A percentile compares a stretch with the other conserved stretches of the same genome.
phyloP scores from a whole-genome alignment of 306 rosid genomes.

The Trifolium pratense region DNA sequence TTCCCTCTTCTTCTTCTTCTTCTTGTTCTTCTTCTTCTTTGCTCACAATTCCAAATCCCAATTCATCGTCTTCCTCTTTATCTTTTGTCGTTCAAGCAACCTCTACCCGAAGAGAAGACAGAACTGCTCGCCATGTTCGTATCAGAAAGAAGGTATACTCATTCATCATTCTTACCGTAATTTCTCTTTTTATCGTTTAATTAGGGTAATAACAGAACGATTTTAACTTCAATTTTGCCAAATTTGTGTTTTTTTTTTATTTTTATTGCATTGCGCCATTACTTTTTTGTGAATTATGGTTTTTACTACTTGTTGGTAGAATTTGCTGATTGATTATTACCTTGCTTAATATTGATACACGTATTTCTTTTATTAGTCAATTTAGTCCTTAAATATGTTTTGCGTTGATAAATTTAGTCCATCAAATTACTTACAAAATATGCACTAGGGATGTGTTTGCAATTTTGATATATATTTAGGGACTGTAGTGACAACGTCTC shows the following conservation, averaged over 20 bases:
- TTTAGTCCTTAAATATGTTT: no score
- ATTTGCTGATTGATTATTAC: not conserved
- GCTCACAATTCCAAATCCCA: constrained; percentile 27
- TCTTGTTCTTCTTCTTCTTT: constrained; percentile 40
- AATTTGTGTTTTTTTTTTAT: constrained; percentile 1
- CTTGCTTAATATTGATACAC: not conserved
- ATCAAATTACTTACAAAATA: no score
- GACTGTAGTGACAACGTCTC: not conserved
- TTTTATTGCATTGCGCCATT: not conserved
- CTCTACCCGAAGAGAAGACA: constrained; percentile 61
- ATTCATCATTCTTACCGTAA: not conserved
- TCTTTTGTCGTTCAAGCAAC: constrained; percentile 58
- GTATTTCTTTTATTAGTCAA: no score
- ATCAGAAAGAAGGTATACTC: constrained; percentile 46
- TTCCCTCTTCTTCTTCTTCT: constrained; percentile 39
- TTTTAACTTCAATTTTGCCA: not conserved
- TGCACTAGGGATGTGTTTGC: no score
- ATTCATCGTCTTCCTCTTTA: constrained; percentile 15
- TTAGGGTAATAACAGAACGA: no score
- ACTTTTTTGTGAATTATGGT: constrained; percentile 5
- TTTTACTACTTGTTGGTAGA: not conserved
- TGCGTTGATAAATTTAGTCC: not conserved
- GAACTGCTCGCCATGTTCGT: constrained; percentile 76
- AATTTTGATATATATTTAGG: no score
- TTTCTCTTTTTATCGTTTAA: not conserved